Evolutionary conservation across 768 basidiomycete genomes (phyloP).

Genomic region (Russula abietina): DNA sequence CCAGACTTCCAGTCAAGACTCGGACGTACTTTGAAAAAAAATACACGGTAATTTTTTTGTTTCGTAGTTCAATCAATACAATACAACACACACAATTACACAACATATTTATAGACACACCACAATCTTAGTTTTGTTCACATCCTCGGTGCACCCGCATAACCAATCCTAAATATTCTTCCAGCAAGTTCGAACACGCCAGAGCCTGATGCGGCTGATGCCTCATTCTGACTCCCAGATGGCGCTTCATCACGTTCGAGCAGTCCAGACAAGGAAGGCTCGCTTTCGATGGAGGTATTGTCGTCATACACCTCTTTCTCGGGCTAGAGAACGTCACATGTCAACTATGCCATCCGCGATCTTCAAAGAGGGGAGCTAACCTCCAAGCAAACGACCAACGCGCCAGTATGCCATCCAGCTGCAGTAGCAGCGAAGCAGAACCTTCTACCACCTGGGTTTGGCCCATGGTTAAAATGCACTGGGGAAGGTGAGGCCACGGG

Average conservation of each 20-base stretch:
- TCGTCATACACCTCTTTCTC: slow-evolving; percentile 35
- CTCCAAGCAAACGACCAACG: slow-evolving; percentile 80
- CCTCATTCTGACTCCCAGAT: slow-evolving; percentile 23
- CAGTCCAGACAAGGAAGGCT: slow-evolving; percentile 31
- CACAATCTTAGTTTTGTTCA: not conserved
- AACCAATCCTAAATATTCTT: slow-evolving; percentile 48
- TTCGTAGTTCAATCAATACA: not conserved
- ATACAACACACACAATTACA: not conserved
- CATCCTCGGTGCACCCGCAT: slow-evolving; percentile 31
- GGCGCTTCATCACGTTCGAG: slow-evolving; percentile 17
- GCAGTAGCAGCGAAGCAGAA: slow-evolving; percentile 82
- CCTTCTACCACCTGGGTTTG: slow-evolving; percentile 35
- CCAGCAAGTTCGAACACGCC: slow-evolving; percentile 24
- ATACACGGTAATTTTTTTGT: not conserved
- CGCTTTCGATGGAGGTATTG: slow-evolving; percentile 18
- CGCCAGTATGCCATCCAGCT: slow-evolving; percentile 89
- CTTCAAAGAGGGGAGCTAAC: slow-evolving; percentile 35
- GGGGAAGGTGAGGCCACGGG: slow-evolving; percentile 62
- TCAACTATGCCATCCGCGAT: not conserved
- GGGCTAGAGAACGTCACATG: slow-evolving; percentile 21
- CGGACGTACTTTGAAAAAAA: not conserved
- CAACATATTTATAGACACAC: not conserved
- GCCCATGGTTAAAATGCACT: slow-evolving; percentile 64
- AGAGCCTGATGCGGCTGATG: slow-evolving; percentile 16
- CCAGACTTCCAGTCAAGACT: no score